phyloP scores from a whole-genome alignment of 2,329 filamentous ascomycete species.

The Allantophomopsis cytisporea region DNA sequence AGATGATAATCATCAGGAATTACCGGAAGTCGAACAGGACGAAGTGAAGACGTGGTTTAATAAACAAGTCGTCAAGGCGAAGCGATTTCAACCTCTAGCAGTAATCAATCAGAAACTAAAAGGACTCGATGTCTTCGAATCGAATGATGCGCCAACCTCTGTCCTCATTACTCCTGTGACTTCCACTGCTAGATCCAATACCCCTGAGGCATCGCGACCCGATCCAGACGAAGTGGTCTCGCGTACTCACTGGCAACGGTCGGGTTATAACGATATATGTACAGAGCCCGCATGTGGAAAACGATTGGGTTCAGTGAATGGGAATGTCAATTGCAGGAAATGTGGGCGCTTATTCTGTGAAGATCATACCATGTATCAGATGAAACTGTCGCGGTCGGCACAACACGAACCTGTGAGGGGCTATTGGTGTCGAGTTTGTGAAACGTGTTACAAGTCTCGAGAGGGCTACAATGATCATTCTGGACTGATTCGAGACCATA shows the following conservation, averaged over 20 bases:
- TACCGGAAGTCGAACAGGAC: constrained; percentile 59
- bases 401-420: constrained; percentile 82
- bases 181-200: constrained; percentile 18
- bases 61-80: constrained; percentile 61
- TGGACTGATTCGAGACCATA: constrained; percentile 60
- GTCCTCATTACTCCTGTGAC: constrained; percentile 15
- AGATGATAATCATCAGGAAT: constrained; percentile 60
- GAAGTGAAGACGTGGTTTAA: constrained; percentile 73
- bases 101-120: constrained; percentile 66
- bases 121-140: constrained; percentile 63
- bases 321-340: constrained; percentile 83
- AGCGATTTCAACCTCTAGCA: constrained; percentile 60
- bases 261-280: constrained; percentile 63
- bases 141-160: constrained; percentile 42
- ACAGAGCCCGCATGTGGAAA: constrained; percentile 80
- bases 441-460: constrained; percentile 97
- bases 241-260: constrained; percentile 76
- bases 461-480: constrained; percentile 89
- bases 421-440: constrained; percentile 88
- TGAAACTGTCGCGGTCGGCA: constrained; percentile 86
- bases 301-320: constrained; percentile 63
- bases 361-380: constrained; percentile 98
- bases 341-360: constrained; percentile 93
- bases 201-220: constrained; percentile 15
- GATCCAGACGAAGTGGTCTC: constrained; percentile 89